phyloP scores from a whole-genome alignment of 495 filamentous ascomycete species.

The Talaromyces proteolyticus region DNA sequence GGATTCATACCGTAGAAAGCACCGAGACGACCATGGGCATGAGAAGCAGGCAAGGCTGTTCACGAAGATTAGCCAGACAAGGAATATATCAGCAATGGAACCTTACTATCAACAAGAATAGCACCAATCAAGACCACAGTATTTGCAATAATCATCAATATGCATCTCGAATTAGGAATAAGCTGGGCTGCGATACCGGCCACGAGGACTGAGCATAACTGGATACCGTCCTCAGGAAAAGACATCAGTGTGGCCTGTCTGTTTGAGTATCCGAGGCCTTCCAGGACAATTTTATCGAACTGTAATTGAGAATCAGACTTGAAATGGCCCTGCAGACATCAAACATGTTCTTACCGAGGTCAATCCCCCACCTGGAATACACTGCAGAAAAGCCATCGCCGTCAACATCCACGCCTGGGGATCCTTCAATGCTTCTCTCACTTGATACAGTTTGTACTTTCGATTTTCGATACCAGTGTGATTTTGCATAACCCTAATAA shows the following conservation, averaged over 20 bases:
- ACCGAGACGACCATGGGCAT: neutral
- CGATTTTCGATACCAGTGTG: conserved; percentile 7
- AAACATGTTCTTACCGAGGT: conserved; percentile 5
- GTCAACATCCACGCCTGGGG: conserved; percentile 8
- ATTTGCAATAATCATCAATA: conserved; percentile 6
- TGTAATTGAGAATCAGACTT: conserved; percentile 1
- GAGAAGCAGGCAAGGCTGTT: neutral
- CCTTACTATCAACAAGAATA: conserved; percentile 5
- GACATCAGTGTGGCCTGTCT: conserved; percentile 4
- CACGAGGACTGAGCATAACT: neutral
- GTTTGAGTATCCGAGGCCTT: conserved; percentile 11
- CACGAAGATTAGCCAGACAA: neutral
- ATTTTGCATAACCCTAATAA: conserved; percentile 4
- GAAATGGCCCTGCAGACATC: neutral
- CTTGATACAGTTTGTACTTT: conserved; percentile 8
- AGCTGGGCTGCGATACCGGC: conserved; percentile 4
- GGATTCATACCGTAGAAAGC: neutral
- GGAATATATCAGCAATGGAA: neutral
- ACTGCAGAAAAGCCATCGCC: conserved; percentile 7
- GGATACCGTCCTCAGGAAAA: conserved; percentile 10
- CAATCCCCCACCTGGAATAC: conserved; percentile 8
- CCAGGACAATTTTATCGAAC: conserved; percentile 11
- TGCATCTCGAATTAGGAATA: conserved; percentile 3
- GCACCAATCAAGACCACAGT: conserved; percentile 7
- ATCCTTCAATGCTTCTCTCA: conserved; percentile 6